Percentiles rank a stretch among this genome's conserved stretches.
phyloP scores from a whole-genome alignment of 306 rosid genomes.

The Pyrus pyrifolia region DNA sequence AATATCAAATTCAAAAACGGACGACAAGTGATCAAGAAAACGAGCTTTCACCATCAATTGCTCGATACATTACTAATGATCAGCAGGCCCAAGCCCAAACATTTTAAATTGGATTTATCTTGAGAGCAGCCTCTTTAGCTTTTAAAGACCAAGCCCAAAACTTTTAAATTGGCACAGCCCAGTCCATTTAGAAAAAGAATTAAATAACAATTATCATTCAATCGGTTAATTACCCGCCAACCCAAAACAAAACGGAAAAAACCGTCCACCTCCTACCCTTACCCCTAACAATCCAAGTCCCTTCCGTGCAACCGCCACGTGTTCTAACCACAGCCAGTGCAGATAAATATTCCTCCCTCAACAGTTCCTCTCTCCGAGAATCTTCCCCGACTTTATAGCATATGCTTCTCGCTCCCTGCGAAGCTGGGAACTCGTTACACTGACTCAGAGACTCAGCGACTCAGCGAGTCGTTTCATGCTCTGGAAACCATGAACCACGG shows the following conservation, averaged over 20 bases:
- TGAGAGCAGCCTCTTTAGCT: background rate
- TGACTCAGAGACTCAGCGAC: background rate
- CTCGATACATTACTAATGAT: too few species aligned
- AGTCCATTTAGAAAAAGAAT: background rate
- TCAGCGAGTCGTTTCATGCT: constrained; percentile 3
- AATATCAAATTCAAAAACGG: too few species aligned
- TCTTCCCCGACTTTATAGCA: background rate
- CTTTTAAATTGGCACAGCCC: background rate
- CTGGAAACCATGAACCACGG: constrained; percentile 46
- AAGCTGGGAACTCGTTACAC: background rate
- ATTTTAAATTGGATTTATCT: too few species aligned
- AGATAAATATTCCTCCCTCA: constrained; percentile 36
- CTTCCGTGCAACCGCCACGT: constrained; percentile 33
- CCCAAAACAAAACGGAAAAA: background rate
- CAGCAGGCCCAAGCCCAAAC: too few species aligned
- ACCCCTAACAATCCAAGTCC: background rate
- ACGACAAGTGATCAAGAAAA: too few species aligned
- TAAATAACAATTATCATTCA: background rate
- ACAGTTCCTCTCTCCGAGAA: background rate
- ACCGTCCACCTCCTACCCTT: background rate
- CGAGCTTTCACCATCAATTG: too few species aligned
- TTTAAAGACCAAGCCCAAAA: background rate
- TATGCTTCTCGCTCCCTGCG: background rate
- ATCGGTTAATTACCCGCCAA: constrained; percentile 4
- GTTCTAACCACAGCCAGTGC: constrained; percentile 42